These are phyloP conservation scores for Dillenia turbinata DNA, from an alignment of 164 flowering plant species.

Conservation along the genomic window DNA sequence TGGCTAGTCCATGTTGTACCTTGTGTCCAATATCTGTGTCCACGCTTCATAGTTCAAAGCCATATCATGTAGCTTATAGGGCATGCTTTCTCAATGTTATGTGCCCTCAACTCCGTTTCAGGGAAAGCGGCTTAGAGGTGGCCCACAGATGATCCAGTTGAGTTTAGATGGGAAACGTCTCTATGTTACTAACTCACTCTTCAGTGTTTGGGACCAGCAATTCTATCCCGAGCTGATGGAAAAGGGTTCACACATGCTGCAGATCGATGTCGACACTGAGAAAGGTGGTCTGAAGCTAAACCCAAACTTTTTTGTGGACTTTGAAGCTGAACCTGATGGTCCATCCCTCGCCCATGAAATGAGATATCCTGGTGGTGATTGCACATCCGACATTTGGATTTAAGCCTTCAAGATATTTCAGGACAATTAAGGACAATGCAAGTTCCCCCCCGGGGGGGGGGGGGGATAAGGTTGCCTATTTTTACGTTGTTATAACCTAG, in stretches of 20 bases:
- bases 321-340: constrained; percentile 87
- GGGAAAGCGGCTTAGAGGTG: constrained; percentile 83
- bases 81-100: too few species aligned
- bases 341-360: constrained; percentile 97
- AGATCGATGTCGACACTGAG: constrained; percentile 75
- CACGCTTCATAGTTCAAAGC: too few species aligned
- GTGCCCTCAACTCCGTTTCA: constrained; percentile 14
- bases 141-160: constrained; percentile 97
- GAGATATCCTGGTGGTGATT: constrained; percentile 99
- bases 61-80: too few species aligned
- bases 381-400: constrained; percentile 98
- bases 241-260: constrained; percentile 91
- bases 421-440: too few species aligned
- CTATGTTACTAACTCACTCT: constrained; percentile 89
- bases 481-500: too few species aligned
- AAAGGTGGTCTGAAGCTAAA: constrained; percentile 81
- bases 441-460: too few species aligned
- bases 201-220: constrained; percentile 92
- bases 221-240: constrained; percentile 78
- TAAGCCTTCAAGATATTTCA: constrained; percentile 11
- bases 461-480: too few species aligned
- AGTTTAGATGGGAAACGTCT: constrained; percentile 95
- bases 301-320: constrained; percentile 83
- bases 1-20: too few species aligned
- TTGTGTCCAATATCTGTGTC: too few species aligned